Evolutionary conservation across 345 rosid genomes (phyloP).

Genomic region (Brassica incana): DNA sequence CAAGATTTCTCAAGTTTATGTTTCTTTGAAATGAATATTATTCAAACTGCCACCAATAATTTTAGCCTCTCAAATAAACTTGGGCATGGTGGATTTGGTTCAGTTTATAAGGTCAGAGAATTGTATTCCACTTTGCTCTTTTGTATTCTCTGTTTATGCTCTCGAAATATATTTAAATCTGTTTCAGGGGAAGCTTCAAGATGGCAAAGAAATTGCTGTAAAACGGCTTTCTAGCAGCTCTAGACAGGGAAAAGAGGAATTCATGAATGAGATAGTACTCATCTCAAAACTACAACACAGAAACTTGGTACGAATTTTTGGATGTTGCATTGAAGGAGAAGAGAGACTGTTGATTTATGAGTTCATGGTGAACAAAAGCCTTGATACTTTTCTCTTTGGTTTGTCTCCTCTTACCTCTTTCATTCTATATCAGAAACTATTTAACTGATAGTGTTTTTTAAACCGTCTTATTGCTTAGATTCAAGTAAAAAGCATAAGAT

Average conservation of each 20-base stretch:
- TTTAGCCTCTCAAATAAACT: constrained; percentile 30
- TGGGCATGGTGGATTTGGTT: constrained; percentile 39
- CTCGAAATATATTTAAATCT: not conserved
- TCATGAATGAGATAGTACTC: constrained; percentile 43
- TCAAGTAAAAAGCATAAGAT: constrained; percentile 9
- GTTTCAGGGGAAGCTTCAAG: constrained; percentile 38
- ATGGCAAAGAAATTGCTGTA: constrained; percentile 47
- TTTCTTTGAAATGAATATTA: constrained; percentile 17
- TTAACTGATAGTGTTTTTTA: not conserved
- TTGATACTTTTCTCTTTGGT: constrained; percentile 57
- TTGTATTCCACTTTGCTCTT: not conserved
- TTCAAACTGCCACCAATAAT: constrained; percentile 30
- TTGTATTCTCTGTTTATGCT: not conserved
- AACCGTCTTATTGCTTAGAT: not conserved
- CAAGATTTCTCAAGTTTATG: not conserved
- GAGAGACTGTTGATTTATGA: constrained; percentile 56
- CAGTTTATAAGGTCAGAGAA: constrained; percentile 32
- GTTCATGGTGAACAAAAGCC: constrained; percentile 54
- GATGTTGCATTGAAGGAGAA: constrained; percentile 51
- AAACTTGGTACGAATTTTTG: constrained; percentile 53
- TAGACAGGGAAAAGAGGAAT: constrained; percentile 46
- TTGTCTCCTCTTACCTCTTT: not conserved
- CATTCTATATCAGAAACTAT: not conserved
- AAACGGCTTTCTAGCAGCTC: constrained; percentile 50
- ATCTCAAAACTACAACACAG: constrained; percentile 62